phyloP scores from a whole-genome alignment of 352 stramenopile genomes.

The Phytophthora fragariae region DNA sequence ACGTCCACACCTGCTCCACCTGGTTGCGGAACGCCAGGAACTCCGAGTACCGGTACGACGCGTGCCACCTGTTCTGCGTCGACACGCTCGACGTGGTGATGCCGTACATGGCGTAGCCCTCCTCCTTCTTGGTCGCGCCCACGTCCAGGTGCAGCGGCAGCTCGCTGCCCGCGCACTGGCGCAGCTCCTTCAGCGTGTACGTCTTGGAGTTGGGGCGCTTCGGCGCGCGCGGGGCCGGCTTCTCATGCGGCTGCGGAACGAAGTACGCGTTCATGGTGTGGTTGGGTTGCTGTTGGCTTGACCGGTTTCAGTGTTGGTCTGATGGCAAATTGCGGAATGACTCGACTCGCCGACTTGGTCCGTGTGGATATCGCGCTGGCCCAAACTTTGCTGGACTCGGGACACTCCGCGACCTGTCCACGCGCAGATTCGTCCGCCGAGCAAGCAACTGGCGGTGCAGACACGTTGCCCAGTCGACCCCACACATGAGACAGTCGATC shows the following conservation, averaged over 20 bases:
- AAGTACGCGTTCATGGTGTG: conserved; percentile 38
- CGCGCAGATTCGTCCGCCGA: conserved; percentile 29
- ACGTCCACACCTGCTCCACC: conserved; percentile 67
- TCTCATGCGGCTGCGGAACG: conserved; percentile 30
- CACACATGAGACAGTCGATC: conserved; percentile 32
- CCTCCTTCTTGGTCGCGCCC: conserved; percentile 49
- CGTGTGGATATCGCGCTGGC: conserved; percentile 5
- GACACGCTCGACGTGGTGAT: conserved; percentile 58
- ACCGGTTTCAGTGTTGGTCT: conserved; percentile 1
- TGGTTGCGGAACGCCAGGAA: conserved; percentile 69
- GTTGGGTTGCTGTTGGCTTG: conserved; percentile 18
- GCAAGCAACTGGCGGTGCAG: conserved; percentile 13
- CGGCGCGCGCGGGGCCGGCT: conserved; percentile 16
- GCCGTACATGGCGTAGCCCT: conserved; percentile 67
- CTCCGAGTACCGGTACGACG: conserved; percentile 75
- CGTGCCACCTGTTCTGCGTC: conserved; percentile 58
- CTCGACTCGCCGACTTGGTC: not conserved
- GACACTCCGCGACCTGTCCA: conserved; percentile 17
- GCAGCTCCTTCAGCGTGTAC: conserved; percentile 59
- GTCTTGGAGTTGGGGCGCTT: conserved; percentile 45
- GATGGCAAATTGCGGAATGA: conserved; percentile 41
- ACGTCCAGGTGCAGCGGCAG: conserved; percentile 64
- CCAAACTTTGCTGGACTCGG: conserved; percentile 27
- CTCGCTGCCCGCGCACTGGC: conserved; percentile 45
- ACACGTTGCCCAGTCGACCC: conserved; percentile 23